Base-by-base conservation (phyloP, 805 yeast species). In the Candida broadrunensis region DNA sequence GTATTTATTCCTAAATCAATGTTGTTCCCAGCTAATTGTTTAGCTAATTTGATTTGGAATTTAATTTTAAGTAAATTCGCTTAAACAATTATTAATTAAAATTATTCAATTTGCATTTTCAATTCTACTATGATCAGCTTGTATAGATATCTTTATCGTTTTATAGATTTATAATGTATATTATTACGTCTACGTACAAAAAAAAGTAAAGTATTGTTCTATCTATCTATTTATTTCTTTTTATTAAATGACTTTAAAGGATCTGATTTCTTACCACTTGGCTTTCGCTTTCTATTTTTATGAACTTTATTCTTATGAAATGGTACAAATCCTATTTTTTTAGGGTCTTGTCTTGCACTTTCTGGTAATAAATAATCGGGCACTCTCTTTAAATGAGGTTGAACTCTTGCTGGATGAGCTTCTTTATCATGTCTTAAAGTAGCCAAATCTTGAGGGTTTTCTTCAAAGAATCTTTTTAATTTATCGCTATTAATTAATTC, bases 381-480 rank as follows among this genome's bases (percentile, higher is more conserved):
- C 23, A 93, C 91, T 60, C 95, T 78, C 60, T 88, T 90, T 67
- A 93, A 73, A 56, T 93, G 96, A 24, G 78, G 68, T 60, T 90
- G 97, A 5, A 81, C 77, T 61, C 95, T 79, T 1, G 90, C 72
- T 8, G 91, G 82, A 56, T 90, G 95, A 43, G 88, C 61, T 49
- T 86, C 96, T 54, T 83, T 86, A 60, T 93, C 99, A 57, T 93
- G 99, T 58, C 97, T 84, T 58, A 93, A 77, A 39, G 85, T 80
- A 16, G 81, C 80, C 54, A 93, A 75, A 65, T 93, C 99, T 57
- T 88, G 95, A 6, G 99, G 99, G 58, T 93, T 93, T 58, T 93
- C 98, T 62, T 91, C 97, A 60, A 93, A 93, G 65, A 88, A 96
- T 57, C 97, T 78, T 65, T 89, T 88, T 59, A 93, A 76, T 58